These are phyloP conservation scores for Boechera divaricarpa DNA, from an alignment of 345 rosid species.

Conservation along the genomic window DNA sequence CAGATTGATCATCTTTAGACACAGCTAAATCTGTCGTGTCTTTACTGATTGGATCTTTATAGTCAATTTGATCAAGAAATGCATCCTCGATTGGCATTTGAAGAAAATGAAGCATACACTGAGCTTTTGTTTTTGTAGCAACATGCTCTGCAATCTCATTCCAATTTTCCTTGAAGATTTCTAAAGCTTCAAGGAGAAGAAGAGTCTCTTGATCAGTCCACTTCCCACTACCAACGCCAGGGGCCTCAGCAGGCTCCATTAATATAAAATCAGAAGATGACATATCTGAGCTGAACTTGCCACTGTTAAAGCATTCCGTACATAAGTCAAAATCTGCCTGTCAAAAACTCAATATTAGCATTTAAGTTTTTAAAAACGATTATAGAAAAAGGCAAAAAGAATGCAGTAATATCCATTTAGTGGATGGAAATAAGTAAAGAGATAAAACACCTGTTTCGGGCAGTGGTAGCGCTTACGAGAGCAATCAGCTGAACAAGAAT, in stretches of 20 bases:
- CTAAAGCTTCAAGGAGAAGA: conserved; percentile 96
- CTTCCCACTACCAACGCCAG: conserved; percentile 82
- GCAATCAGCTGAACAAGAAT: conserved; percentile 98
- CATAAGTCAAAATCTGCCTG: conserved; percentile 99
- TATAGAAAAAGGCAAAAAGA: neutral
- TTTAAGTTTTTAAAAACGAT: neutral
- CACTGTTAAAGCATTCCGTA: conserved; percentile 84
- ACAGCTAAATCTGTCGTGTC: conserved; percentile 53
- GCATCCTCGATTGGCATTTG: conserved; percentile 98
- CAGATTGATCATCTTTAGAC: conserved; percentile 49
- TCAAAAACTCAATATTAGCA: conserved; percentile 47
- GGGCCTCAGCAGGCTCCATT: conserved; percentile 92
- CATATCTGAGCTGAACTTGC: conserved; percentile 91
- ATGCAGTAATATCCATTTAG: neutral
- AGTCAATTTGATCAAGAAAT: conserved; percentile 61
- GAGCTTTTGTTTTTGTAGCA: conserved; percentile 95
- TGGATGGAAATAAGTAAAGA: conserved; percentile 11
- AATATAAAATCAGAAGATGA: conserved; percentile 92
- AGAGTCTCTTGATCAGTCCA: conserved; percentile 99
- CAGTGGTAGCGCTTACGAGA: conserved; percentile 99
- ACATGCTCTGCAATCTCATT: conserved; percentile 99
- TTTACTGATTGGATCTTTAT: conserved; percentile 51
- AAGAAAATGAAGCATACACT: conserved; percentile 96
- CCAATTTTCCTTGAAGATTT: conserved; percentile 96
- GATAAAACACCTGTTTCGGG: conserved; percentile 82